A percentile compares a stretch with the other conserved stretches of the same genome.
Conservation (phyloP, 169 alveolate species). For the Plasmodium yoelii region DNA sequence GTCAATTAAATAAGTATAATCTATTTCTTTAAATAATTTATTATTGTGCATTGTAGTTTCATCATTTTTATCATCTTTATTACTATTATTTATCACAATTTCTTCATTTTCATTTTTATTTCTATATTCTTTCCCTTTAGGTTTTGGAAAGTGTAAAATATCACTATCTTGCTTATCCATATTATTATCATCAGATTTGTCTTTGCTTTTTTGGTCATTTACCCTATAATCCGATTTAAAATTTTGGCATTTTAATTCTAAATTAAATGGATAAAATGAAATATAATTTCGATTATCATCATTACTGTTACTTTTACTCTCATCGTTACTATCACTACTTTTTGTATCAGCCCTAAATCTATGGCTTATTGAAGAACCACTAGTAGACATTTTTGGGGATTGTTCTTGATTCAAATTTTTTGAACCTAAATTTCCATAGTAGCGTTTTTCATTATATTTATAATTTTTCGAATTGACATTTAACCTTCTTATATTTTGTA, state of each 20-base stretch:
- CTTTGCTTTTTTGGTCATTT: not conserved
- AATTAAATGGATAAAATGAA: not conserved
- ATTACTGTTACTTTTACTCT: not conserved
- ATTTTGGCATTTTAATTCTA: not conserved
- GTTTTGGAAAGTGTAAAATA: not conserved
- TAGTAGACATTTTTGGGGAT: not conserved
- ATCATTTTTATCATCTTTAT: conserved; percentile 13
- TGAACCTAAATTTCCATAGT: not conserved
- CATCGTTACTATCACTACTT: not conserved
- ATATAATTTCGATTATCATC: not conserved
- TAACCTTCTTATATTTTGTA: not conserved
- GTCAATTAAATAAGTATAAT: not conserved
- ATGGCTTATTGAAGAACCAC: not conserved
- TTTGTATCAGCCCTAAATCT: not conserved
- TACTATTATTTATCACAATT: not conserved
- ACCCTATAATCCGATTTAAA: not conserved
- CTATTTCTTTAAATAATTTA: not conserved
- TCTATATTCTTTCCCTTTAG: not conserved
- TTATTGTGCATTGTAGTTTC: conserved; percentile 5
- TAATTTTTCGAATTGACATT: not conserved
- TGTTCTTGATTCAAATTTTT: not conserved
- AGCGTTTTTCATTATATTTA: not conserved
- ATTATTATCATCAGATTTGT: not conserved
- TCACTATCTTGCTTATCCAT: not conserved
- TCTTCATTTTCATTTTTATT: not conserved